phyloP scores from a whole-genome alignment of 2,329 filamentous ascomycete species.

The Dothideomycetidae sp. region DNA sequence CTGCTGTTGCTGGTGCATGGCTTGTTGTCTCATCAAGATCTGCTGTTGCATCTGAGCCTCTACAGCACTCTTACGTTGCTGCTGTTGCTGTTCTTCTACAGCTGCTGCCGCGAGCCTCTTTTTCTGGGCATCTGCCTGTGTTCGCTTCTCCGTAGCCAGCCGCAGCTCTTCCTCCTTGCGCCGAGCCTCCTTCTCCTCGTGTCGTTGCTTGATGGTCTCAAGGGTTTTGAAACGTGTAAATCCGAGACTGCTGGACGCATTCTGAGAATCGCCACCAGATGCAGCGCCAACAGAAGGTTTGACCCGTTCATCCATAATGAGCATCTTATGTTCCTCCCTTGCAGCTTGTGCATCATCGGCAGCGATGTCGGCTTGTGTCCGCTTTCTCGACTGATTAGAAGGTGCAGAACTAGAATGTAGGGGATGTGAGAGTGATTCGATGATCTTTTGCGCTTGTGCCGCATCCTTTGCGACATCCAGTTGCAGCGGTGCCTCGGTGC shows the following conservation, averaged over 20 bases:
- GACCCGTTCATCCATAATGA: constrained; percentile 75
- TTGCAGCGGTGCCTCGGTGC: constrained; percentile 59
- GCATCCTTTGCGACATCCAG: constrained; percentile 60
- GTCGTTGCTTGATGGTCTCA: constrained; percentile 65
- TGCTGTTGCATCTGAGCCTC: constrained; percentile 29
- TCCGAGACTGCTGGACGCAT: constrained; percentile 58
- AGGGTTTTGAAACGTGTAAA: constrained; percentile 90
- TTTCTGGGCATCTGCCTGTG: constrained; percentile 24
- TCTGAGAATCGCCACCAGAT: constrained; percentile 54
- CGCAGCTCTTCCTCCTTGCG: constrained; percentile 41
- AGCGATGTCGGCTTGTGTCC: constrained; percentile 85
- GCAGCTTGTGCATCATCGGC: constrained; percentile 87
- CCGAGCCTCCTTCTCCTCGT: constrained; percentile 52
- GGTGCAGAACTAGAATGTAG: constrained; percentile 65
- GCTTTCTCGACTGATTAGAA: constrained; percentile 76
- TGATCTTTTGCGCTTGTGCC: constrained; percentile 54
- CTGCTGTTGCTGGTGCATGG: constrained; percentile 26
- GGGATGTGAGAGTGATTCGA: constrained; percentile 60
- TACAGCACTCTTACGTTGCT: constrained; percentile 20
- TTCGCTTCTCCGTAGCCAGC: constrained; percentile 24
- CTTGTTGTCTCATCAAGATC: constrained; percentile 22
- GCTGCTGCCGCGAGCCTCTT: constrained; percentile 21
- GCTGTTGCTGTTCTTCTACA: no score
- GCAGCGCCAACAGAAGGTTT: constrained; percentile 43
- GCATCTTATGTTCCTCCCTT: constrained; percentile 81